These are phyloP conservation scores for Vaccinium myrtillus DNA, from an alignment of 148 eudicot genomes.

Conservation along the genomic window DNA sequence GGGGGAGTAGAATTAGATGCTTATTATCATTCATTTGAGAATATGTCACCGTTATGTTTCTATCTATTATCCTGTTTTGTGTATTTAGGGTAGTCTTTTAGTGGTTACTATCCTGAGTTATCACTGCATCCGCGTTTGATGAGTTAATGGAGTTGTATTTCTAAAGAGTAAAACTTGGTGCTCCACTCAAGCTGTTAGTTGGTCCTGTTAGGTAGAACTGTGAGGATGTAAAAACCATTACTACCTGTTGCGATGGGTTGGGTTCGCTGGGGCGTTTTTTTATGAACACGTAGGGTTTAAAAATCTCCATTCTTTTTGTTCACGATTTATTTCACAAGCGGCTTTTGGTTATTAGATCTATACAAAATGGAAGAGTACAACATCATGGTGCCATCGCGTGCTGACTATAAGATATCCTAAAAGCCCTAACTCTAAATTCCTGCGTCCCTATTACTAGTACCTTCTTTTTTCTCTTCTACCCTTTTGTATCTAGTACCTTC, in stretches of 20 bases:
- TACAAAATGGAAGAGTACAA: not conserved
- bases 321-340: not conserved
- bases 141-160: not conserved
- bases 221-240: not conserved
- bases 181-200: not conserved
- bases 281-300: not conserved
- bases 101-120: not conserved
- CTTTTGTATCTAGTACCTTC: constrained; percentile 30
- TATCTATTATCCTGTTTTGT: not conserved
- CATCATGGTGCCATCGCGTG: not conserved
- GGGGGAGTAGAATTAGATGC: not conserved
- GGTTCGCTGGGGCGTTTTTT: not conserved
- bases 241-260: not conserved
- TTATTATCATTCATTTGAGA: not conserved
- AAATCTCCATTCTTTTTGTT: not conserved
- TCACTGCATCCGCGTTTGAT: not conserved
- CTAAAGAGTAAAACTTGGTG: not conserved
- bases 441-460: not conserved
- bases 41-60: not conserved
- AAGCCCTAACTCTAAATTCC: not conserved
- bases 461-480: constrained; percentile 20
- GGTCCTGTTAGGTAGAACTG: not conserved
- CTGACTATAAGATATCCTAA: not conserved
- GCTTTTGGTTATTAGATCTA: not conserved
- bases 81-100: not conserved